Evolutionary conservation across 2,329 filamentous ascomycete genomes (phyloP), one percentile per base, ranked within the genome.

Genomic region (Nigrospora osmanthi): DNA sequence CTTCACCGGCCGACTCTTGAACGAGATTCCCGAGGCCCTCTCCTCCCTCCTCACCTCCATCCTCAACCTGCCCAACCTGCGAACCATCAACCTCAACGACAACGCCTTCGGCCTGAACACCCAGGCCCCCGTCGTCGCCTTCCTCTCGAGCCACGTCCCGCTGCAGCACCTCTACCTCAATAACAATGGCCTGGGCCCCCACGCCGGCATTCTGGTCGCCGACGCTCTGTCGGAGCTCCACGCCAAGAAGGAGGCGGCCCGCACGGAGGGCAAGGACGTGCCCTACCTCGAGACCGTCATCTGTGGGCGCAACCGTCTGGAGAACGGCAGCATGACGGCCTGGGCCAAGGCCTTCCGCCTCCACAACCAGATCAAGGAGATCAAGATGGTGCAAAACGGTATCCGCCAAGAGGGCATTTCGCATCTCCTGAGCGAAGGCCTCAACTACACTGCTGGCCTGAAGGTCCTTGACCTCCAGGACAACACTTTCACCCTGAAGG

Each of bases 371-470:
- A 78, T 98, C 51, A 86, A 84, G 67, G 82, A 82, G 47, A 80
- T 98, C 55, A 94, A 91, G 75, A 97, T 98, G 93, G 89, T 95
- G 23, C 93, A 97, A 68, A 97, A 98, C 64, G 93, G 93, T 43
- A 98, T 98, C 55, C 80, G 93, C 37, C 88, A 91, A 61, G 89
- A 97, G 65, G 93, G 93, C 49, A 93, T 97, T 58, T 83, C 83
- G 40, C 78, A 85, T 53, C 73, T 98, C 46, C 71, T 98, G 52
- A 82, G 79, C 49, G 75, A 90, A 43, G 93, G 93, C 50, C 74
- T 98, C 43, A 79, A 75, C 52, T 76, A 87, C 57, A 80, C 88
- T 42, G 73, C 71, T 31, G 70, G 73, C 38, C 75, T 98, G 45
- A 74, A 83, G 61, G 78, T 89, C 13, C 70, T 98, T 43, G 93